Conservation (phyloP, 2,329 filamentous ascomycete genomes). For the Apiospora sp. region DNA sequence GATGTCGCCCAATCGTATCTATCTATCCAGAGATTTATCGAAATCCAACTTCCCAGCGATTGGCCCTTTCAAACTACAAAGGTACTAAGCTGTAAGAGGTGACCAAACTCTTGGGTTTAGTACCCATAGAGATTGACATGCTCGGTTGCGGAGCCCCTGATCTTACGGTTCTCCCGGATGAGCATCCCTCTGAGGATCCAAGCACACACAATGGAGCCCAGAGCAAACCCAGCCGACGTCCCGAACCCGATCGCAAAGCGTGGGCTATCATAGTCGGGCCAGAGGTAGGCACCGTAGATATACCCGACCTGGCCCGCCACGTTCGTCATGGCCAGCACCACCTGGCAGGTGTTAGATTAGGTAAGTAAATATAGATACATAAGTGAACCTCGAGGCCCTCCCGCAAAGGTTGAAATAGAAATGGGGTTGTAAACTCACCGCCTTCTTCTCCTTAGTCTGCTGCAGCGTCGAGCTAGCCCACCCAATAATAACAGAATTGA, state of each 20-base stretch:
- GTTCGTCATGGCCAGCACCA: constrained; percentile 57
- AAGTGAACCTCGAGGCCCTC: no score
- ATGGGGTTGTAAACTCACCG: no score
- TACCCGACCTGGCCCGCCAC: constrained; percentile 56
- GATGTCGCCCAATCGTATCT: no score
- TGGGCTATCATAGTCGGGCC: constrained; percentile 52
- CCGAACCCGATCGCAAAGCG: constrained; percentile 54
- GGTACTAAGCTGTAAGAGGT: no score
- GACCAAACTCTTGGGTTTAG: constrained; percentile 28
- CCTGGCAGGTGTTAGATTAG: constrained; percentile 23
- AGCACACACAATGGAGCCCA: constrained; percentile 47
- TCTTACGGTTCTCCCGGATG: constrained; percentile 51
- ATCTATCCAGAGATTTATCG: no score
- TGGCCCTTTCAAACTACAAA: no score
- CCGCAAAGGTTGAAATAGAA: no score
- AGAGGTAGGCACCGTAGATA: constrained; percentile 60
- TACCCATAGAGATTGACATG: constrained; percentile 49
- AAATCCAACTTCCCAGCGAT: no score
- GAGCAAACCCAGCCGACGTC: constrained; percentile 52
- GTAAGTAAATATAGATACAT: no score
- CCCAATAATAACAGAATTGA: constrained; percentile 55
- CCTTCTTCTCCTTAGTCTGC: constrained; percentile 58
- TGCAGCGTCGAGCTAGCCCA: constrained; percentile 53
- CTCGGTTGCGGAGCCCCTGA: constrained; percentile 43
- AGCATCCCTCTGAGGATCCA: constrained; percentile 53